phyloP scores from a whole-genome alignment of 495 filamentous ascomycete genomes.

The Penicillium verhagenii region DNA sequence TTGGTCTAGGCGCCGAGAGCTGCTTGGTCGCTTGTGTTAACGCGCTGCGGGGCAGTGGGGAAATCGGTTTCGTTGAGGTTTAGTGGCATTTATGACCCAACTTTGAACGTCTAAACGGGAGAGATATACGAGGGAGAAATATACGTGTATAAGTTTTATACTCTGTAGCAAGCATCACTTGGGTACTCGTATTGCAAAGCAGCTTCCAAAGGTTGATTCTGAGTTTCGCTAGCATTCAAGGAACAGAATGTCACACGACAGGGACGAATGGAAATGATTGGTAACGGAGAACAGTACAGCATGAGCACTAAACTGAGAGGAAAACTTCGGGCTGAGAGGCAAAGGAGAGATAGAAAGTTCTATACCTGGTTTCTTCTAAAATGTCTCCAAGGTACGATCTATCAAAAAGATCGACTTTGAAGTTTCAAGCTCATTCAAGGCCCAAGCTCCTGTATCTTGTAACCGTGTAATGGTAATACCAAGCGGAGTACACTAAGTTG shows the following conservation, averaged over 20 bases:
- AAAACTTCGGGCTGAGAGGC: no score
- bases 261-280: no score
- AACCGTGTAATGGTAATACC: constrained; percentile 8
- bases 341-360: no score
- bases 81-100: no score
- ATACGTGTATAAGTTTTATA: no score
- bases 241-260: not conserved
- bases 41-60: constrained; percentile 19
- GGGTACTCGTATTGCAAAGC: not conserved
- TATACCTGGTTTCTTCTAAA: no score
- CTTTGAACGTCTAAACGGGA: no score
- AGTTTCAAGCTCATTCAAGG: not conserved
- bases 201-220: not conserved
- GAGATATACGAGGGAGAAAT: no score
- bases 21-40: constrained; percentile 19
- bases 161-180: no score
- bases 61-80: not conserved
- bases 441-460: no score
- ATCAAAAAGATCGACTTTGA: not conserved
- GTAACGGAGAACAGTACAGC: not conserved
- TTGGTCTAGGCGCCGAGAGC: constrained; percentile 14
- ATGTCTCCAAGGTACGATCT: no score
- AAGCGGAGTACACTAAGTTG: constrained; percentile 17
- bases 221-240: not conserved
- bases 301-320: no score